Percentiles rank a stretch among this genome's conserved stretches.
Conservation (phyloP, 202 grass and related monocot species). For the Setaria italica region DNA sequence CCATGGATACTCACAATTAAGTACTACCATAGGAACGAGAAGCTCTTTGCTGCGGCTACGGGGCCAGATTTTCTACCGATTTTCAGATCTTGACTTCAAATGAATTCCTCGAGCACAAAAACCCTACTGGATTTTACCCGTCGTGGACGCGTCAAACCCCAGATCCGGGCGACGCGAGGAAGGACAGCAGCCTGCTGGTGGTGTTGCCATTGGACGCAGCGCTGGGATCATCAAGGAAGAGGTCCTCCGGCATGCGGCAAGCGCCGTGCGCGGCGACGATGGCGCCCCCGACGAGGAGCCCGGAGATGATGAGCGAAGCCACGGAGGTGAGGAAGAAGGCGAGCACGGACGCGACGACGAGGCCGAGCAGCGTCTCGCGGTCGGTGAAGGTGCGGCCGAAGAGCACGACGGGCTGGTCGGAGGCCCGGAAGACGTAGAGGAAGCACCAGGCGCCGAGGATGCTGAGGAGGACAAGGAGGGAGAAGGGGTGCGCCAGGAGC, state of each 20-base stretch:
- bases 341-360: conserved; percentile 67
- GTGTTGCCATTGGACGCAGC: conserved; percentile 49
- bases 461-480: conserved; percentile 69
- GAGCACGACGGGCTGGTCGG: conserved; percentile 84
- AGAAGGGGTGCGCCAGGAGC: conserved; percentile 83
- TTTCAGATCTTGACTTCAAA: conserved; percentile 26
- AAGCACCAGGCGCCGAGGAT: conserved; percentile 90
- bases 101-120: conserved; percentile 22
- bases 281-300: conserved; percentile 67
- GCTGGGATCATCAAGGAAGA: conserved; percentile 82
- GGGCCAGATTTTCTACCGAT: conserved; percentile 41
- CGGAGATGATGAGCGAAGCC: conserved; percentile 91
- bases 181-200: conserved; percentile 71
- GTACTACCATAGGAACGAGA: neutral
- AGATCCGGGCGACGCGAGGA: conserved; percentile 65
- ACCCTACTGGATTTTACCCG: conserved; percentile 33
- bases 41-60: conserved; percentile 13
- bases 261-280: conserved; percentile 77
- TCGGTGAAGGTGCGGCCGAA: conserved; percentile 88
- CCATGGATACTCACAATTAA: conserved; percentile 23
- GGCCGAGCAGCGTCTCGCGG: conserved; percentile 80
- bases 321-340: conserved; percentile 87
- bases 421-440: conserved; percentile 77
- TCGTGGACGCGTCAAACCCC: conserved; percentile 44
- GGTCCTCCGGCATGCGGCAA: conserved; percentile 78